phyloP scores from a whole-genome alignment of 108 stramenopile species.

The Cyclotella kingstonii region DNA sequence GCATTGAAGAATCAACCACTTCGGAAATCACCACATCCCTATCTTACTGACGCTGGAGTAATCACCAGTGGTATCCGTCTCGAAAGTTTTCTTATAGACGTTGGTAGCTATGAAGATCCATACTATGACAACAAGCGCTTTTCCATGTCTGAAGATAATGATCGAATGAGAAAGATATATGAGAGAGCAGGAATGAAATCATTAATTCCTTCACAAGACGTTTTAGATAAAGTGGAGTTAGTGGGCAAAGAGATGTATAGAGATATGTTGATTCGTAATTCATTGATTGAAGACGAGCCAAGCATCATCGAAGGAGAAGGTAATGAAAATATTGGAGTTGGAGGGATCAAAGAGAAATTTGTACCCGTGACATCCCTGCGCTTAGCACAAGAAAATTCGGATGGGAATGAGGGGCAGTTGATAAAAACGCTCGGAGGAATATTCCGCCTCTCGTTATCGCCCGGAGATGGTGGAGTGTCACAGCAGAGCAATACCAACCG shows the following conservation, averaged over 20 bases:
- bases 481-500: slow-evolving; percentile 5
- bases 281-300: slow-evolving; percentile 5
- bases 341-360: slow-evolving; percentile 17
- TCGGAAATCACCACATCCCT: slow-evolving; percentile 50
- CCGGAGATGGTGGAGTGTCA: slow-evolving; percentile 35
- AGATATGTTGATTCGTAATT: slow-evolving; percentile 53
- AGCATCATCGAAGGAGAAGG: background rate
- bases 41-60: slow-evolving; percentile 89
- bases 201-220: slow-evolving; percentile 62
- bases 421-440: slow-evolving; percentile 37
- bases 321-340: background rate
- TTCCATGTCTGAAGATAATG: slow-evolving; percentile 39
- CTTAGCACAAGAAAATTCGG: background rate
- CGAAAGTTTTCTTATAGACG: slow-evolving; percentile 63
- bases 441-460: slow-evolving; percentile 34
- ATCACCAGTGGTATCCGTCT: slow-evolving; percentile 64
- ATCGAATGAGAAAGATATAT: slow-evolving; percentile 55
- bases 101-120: slow-evolving; percentile 72
- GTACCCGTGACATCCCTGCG: slow-evolving; percentile 29
- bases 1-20: background rate
- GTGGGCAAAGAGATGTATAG: slow-evolving; percentile 42
- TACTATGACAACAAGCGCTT: slow-evolving; percentile 75
- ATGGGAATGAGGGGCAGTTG: slow-evolving; percentile 23
- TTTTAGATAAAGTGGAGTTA: slow-evolving; percentile 52
- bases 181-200: slow-evolving; percentile 56